Percentiles rank a stretch among this genome's conserved stretches.
Evolutionary conservation across 495 filamentous ascomycete genomes (phyloP).

Genomic region (Tuber melanosporum): DNA sequence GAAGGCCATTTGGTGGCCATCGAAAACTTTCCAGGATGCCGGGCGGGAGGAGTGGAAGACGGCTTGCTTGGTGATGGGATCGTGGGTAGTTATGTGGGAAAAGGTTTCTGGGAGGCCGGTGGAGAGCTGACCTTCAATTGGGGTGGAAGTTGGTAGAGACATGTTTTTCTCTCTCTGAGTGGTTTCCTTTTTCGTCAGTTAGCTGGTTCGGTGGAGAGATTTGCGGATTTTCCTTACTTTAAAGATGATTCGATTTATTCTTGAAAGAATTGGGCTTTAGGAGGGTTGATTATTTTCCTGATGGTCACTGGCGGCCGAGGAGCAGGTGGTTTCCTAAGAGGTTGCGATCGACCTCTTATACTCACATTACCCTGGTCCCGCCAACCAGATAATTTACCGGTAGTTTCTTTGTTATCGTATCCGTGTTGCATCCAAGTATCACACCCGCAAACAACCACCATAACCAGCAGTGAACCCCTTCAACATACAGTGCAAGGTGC

Average conservation of each 20-base stretch:
- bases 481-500: background rate
- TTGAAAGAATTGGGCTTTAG: background rate
- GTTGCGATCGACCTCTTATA: background rate
- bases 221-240: background rate
- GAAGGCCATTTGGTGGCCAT: conserved; percentile 1
- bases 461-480: background rate
- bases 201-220: background rate
- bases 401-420: background rate
- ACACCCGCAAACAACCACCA: background rate
- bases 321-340: background rate
- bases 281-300: background rate
- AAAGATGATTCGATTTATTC: background rate
- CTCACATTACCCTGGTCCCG: background rate
- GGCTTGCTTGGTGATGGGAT: background rate
- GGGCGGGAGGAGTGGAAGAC: conserved; percentile 2
- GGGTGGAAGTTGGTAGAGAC: background rate
- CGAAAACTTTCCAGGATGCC: background rate
- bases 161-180: background rate
- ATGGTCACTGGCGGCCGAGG: background rate
- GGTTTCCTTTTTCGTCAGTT: background rate
- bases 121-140: background rate
- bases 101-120: background rate
- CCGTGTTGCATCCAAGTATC: background rate
- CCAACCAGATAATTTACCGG: background rate
- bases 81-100: background rate